Base-by-base conservation (phyloP, 257 asterid genomes). In the Lithospermum erythrorhizon region DNA sequence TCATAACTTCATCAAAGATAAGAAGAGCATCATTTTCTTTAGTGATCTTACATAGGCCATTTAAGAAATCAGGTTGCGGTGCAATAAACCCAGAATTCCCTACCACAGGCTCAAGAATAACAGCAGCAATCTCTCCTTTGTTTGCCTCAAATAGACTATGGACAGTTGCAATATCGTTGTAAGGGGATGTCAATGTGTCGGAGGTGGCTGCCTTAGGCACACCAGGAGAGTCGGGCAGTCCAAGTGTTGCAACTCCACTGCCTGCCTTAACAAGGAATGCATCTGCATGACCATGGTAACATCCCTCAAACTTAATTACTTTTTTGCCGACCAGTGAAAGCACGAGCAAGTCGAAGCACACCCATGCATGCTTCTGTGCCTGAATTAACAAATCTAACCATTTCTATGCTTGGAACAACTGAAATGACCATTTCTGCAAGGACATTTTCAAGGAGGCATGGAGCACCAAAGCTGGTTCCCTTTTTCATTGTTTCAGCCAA, bases 361-460 rank as follows among this genome's bases (percentile, higher is more conserved):
- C 95, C 95, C 99, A 89, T 93, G 75, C 99, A 93, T 57, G 99
- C 99, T 74, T 93, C 99, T 61, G 99, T 93, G 56, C 99, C 99
- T 0, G 99, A 93, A 82, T 93, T 93, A 71, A 93, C 99, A 68
- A 89, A 89, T 1, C 99, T 87, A 63, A 93, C 99, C 99, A 93
- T 93, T 74, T 93, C 97, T 52, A 93, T 84, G 66, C 96, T 84
- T 32, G 99, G 96, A 57, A 93, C 99, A 57, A 97, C 97, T 25
- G 95, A 76, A 74, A 89, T 86, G 29, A 89, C 99, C 97, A 89
- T 83, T 74, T 89, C 95, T 16, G 99, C 96, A 35, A 93, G 80
- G 64, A 68, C 79, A 64, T 93, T 93, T 78, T 93, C 99, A 13
- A 84, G 89, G 61, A 86, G 95, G 73, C 99, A 93, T 45, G 98